Evolutionary conservation across 306 rosid genomes (phyloP).

Genomic region (Gastrolobium bilobum): DNA sequence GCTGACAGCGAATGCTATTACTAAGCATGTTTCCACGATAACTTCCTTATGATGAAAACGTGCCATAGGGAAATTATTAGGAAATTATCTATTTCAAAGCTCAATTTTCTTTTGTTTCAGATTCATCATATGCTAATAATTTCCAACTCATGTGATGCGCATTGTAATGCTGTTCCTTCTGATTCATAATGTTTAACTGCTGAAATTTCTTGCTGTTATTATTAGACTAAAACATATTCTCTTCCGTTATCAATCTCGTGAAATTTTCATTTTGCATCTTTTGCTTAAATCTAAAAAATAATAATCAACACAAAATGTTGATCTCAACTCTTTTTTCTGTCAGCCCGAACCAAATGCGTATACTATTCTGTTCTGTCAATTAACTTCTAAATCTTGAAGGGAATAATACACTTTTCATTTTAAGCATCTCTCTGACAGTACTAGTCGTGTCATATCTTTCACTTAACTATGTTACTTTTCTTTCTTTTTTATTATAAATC

Average conservation of each 20-base stretch:
- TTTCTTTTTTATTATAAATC: neutral
- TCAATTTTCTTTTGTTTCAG: neutral
- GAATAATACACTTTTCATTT: neutral
- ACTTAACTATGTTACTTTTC: neutral
- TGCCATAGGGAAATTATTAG: neutral
- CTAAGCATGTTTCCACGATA: neutral
- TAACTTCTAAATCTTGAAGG: neutral
- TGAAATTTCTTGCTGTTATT: neutral
- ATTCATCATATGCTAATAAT: neutral
- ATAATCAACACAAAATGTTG: neutral
- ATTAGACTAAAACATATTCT: neutral
- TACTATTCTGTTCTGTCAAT: neutral
- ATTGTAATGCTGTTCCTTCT: neutral
- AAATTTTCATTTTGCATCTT: neutral
- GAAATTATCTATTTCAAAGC: neutral
- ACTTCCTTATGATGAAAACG: neutral
- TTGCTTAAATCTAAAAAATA: neutral
- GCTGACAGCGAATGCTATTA: neutral
- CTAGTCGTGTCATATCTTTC: constrained; percentile 1
- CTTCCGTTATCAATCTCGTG: neutral
- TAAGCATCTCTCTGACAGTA: neutral
- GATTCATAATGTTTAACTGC: neutral
- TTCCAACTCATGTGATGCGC: neutral
- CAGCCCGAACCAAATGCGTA: neutral
- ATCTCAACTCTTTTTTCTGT: neutral